Percentiles rank a stretch among this genome's conserved stretches.
Conservation (phyloP, 1,284 basidiomycete genomes). For the Naganishia sp. region DNA sequence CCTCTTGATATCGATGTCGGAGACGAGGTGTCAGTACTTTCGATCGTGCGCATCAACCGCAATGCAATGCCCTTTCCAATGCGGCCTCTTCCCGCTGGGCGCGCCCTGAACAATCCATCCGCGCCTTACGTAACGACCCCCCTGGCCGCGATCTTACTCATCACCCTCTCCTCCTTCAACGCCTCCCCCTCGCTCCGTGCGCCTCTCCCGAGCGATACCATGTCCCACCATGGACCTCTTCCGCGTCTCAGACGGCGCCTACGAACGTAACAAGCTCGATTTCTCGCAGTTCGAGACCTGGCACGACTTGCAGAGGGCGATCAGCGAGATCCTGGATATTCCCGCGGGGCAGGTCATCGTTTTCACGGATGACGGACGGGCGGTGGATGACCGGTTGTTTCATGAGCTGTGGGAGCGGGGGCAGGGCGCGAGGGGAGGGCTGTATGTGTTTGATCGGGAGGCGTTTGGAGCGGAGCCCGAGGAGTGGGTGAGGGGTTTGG, state of each 20-base stretch:
- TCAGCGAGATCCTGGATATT: constrained; percentile 20
- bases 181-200: neutral
- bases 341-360: constrained; percentile 17
- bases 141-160: neutral
- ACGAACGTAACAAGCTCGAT: constrained; percentile 20
- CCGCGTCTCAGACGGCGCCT: constrained; percentile 31
- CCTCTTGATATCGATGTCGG: too few species aligned
- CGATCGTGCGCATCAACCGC: too few species aligned
- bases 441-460: constrained; percentile 31
- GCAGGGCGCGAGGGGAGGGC: neutral
- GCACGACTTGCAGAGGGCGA: neutral
- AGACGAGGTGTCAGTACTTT: too few species aligned
- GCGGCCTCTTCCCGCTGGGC: too few species aligned
- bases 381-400: constrained; percentile 5
- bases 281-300: neutral
- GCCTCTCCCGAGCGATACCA: neutral
- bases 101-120: too few species aligned
- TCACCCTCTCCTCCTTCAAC: neutral
- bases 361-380: constrained; percentile 15
- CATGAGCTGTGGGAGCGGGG: constrained; percentile 6
- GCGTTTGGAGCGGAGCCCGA: constrained; percentile 23
- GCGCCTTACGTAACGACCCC: too few species aligned
- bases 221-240: constrained; percentile 28
- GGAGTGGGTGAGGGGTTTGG: constrained; percentile 27
- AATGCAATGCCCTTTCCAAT: too few species aligned